phyloP scores from a whole-genome alignment of 2,329 filamentous ascomycete species.

The Fusarium proliferatum region DNA sequence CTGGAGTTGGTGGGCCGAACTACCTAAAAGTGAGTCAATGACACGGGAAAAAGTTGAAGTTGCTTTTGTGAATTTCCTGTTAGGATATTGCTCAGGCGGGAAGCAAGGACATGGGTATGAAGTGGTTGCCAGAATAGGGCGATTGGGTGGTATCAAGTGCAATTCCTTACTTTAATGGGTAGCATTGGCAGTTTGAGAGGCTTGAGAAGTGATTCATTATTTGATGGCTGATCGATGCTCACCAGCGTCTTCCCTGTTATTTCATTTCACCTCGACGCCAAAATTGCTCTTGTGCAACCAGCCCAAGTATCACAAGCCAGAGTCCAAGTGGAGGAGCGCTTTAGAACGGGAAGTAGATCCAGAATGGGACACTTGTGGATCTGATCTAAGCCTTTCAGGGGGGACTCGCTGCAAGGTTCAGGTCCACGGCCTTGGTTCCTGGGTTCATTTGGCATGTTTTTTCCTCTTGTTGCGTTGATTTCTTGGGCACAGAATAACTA shows the following conservation, averaged over 20 bases:
- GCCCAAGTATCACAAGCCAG: slow-evolving; percentile 6
- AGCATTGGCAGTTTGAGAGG: not conserved
- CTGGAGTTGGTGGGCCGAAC: not conserved
- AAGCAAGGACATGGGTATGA: slow-evolving; percentile 44
- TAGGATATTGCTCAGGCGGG: slow-evolving; percentile 13
- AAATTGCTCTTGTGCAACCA: slow-evolving; percentile 8
- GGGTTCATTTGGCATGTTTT: not conserved
- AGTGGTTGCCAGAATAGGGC: slow-evolving; percentile 20
- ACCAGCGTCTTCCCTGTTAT: not conserved
- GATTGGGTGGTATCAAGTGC: slow-evolving; percentile 20
- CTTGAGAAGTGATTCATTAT: not conserved
- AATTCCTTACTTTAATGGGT: slow-evolving; percentile 24
- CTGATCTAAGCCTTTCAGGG: slow-evolving; percentile 3
- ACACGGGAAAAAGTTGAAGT: slow-evolving; percentile 5
- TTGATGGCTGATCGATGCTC: not conserved
- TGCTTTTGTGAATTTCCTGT: slow-evolving; percentile 21
- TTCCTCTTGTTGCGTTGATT: not conserved
- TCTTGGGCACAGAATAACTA: not conserved
- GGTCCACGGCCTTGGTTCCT: slow-evolving; percentile 18
- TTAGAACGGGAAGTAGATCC: slow-evolving; percentile 14
- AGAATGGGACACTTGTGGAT: slow-evolving; percentile 21
- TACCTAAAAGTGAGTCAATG: slow-evolving; percentile 3
- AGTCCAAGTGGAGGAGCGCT: not conserved
- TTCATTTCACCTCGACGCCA: slow-evolving; percentile 1
- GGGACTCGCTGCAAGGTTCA: slow-evolving; percentile 9